phyloP scores from a whole-genome alignment of 257 asterid genomes.

The Nicotiana noctiflora region DNA sequence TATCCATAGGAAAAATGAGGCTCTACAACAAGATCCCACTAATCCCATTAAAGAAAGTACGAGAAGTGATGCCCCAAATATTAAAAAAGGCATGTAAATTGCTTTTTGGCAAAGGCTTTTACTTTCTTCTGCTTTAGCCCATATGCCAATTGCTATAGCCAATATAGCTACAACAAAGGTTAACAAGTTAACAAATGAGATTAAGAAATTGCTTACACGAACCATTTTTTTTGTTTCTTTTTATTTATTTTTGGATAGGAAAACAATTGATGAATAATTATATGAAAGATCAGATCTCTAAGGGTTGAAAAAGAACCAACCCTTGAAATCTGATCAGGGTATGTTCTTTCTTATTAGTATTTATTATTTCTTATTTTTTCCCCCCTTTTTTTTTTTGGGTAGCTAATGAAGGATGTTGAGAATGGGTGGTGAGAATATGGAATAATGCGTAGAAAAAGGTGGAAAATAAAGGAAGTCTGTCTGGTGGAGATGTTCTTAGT shows the following conservation, averaged over 20 bases:
- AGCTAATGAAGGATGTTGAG: not conserved
- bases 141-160: constrained; percentile 40
- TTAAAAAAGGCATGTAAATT: constrained; percentile 43
- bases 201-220: constrained; percentile 52
- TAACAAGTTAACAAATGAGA: constrained; percentile 36
- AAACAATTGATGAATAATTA: not conserved
- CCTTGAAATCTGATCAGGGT: constrained; percentile 1
- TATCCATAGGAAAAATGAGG: constrained; percentile 38
- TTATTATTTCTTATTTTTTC: not conserved
- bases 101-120: constrained; percentile 39
- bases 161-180: constrained; percentile 30
- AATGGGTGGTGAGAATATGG: not conserved
- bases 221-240: not conserved
- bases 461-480: not conserved
- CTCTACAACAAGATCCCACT: constrained; percentile 45
- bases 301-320: not conserved
- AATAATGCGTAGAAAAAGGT: not conserved
- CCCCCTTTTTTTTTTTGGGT: not conserved
- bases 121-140: constrained; percentile 22
- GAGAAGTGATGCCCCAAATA: constrained; percentile 35
- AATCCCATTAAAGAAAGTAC: constrained; percentile 48
- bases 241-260: too few relatives aligned
- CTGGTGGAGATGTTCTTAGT: not conserved
- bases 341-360: not conserved
- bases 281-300: not conserved